Conservation (phyloP, 495 filamentous ascomycete species). For the Bacidia rubella region DNA sequence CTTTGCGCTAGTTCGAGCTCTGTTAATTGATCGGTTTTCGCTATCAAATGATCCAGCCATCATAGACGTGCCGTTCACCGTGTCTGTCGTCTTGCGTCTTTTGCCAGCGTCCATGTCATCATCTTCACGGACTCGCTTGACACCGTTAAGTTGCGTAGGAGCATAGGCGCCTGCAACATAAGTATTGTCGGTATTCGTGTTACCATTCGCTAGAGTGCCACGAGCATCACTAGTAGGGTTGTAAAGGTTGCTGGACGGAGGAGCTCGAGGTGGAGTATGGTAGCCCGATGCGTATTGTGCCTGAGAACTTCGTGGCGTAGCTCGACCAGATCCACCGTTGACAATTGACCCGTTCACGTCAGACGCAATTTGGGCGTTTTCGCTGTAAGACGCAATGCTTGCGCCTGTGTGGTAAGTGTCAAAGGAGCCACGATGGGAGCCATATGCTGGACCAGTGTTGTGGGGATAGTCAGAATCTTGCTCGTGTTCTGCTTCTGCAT, state of each 20-base stretch:
- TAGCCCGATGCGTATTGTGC: constrained; percentile 67
- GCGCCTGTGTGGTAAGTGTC: constrained; percentile 51
- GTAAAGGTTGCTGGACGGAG: constrained; percentile 69
- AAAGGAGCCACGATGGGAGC: constrained; percentile 55
- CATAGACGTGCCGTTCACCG: constrained; percentile 30
- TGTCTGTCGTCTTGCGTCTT: constrained; percentile 65
- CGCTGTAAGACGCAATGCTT: constrained; percentile 50
- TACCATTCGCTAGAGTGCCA: constrained; percentile 51
- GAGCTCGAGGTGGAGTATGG: constrained; percentile 62
- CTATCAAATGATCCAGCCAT: constrained; percentile 25
- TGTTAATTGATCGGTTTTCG: constrained; percentile 17
- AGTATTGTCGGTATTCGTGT: constrained; percentile 42
- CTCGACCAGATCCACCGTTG: constrained; percentile 70
- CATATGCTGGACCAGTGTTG: constrained; percentile 47
- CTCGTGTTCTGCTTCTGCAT: constrained; percentile 63
- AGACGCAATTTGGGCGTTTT: constrained; percentile 69
- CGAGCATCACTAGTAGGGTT: constrained; percentile 82
- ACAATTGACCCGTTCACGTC: constrained; percentile 78
- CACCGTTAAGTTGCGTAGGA: constrained; percentile 50
- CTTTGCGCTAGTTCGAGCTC: constrained; percentile 12
- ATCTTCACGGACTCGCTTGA: constrained; percentile 68
- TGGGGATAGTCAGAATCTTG: constrained; percentile 76
- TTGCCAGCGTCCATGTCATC: constrained; percentile 61
- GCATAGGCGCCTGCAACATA: constrained; percentile 49
- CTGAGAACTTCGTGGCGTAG: constrained; percentile 66